Evolutionary conservation across 192 early-diverging fungal species (phyloP).

Genomic region (Entomortierella beljakovae): DNA sequence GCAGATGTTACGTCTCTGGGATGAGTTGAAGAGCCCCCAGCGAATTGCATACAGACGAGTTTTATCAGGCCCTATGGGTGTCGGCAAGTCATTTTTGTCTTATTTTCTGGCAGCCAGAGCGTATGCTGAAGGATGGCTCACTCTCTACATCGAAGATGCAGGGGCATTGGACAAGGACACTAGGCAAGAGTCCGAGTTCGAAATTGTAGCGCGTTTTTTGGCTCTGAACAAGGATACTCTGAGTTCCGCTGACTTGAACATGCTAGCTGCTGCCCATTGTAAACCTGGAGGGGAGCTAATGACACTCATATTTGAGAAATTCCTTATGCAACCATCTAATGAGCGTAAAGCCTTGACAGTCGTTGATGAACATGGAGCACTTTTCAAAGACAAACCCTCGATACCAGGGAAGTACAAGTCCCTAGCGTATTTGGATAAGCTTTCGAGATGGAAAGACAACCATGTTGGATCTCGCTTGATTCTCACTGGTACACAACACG

Average conservation of each 20-base stretch:
- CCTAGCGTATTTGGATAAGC: neutral
- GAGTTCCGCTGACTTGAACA: neutral
- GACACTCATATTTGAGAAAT: neutral
- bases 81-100: neutral
- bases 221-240: neutral
- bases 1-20: conserved; percentile 13
- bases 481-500: neutral
- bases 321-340: neutral
- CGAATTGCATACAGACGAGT: neutral
- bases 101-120: neutral
- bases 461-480: neutral
- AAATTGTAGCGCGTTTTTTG: neutral
- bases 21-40: neutral
- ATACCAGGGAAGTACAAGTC: neutral
- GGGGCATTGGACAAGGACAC: neutral
- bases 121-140: neutral
- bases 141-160: neutral
- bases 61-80: too few species aligned
- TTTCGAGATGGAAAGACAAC: neutral
- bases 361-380: neutral
- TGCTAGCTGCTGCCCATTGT: neutral
- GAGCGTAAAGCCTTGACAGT: neutral
- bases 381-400: neutral
- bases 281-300: neutral
- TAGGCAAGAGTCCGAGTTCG: neutral